Base-by-base conservation (phyloP, 202 grass and related monocot genomes). In the Carex arenaria region DNA sequence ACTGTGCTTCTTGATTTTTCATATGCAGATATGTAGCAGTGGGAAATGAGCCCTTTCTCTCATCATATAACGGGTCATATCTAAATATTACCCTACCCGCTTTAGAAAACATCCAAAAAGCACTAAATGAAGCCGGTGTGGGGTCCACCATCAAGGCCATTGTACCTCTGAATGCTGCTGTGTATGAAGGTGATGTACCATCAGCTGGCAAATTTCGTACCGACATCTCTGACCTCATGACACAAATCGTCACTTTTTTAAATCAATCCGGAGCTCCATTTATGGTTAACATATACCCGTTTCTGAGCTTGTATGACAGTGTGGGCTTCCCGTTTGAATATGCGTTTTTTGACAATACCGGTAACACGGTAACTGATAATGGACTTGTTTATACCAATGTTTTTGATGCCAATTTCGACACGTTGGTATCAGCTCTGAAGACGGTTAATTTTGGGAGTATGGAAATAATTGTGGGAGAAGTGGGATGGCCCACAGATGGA, bases 281-380 rank as follows among this genome's bases (percentile, higher is more conserved):
- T 87, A 89, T 78, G 3, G 90, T 97, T 26, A 97, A 97, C 86
- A 97, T 97, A 81, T 97, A 97, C 87, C 94, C 94, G 7, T 97
- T 94, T 92, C 79, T 97, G n/a, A 94, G 92, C 78, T 71, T 97
- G 19, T 89, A 94, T 72, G 85, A 1, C 53, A 86, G 47, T 72
- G 8, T 10, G 54, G n/a, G 42, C 53, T 97, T 97, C 88, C 94
- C 94, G 0, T 74, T 97, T 5, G 92, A 97, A 38, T 97, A 70
- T 67, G 94, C 92, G 32, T 97, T 97, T 87, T 97, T 97, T 83
- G 94, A 97, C 28, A 90, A 88, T 77, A 83, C 45, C 11, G 55
- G 2, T 86, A 85, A 51, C 82, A 90, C 90, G 2, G 92, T 94
- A 4, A 76, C 61, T 64, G 94, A 94, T 84, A 84, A 72, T 28